These are phyloP conservation scores for Nymphaea colorata DNA, from an alignment of 164 flowering plant genomes.

Conservation along the genomic window DNA sequence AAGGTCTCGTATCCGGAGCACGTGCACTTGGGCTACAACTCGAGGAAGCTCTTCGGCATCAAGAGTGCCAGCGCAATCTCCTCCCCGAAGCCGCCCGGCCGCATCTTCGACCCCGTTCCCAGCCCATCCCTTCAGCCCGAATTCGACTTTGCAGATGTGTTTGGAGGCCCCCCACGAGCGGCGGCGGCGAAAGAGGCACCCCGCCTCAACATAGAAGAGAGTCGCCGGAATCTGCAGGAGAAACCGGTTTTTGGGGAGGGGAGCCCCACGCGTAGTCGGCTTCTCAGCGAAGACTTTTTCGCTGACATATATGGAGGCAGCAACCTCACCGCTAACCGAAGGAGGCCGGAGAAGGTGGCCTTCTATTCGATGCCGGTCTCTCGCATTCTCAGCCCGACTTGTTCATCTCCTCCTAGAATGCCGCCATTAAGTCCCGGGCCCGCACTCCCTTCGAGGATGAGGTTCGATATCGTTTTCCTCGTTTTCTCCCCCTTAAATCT, in stretches of 20 bases:
- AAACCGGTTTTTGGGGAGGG: conserved; percentile 81
- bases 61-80: conserved; percentile 2
- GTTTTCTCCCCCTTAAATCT: neutral
- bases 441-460: conserved; percentile 36
- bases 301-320: conserved; percentile 64
- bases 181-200: conserved; percentile 28
- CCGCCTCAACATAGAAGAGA: neutral
- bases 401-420: conserved; percentile 36
- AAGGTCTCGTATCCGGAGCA: no score
- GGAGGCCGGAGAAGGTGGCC: conserved; percentile 11
- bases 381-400: conserved; percentile 27
- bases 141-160: conserved; percentile 72
- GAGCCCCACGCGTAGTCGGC: conserved; percentile 15
- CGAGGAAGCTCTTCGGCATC: no score
- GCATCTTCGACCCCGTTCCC: neutral
- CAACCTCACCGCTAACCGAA: conserved; percentile 2
- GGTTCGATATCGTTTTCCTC: conserved; percentile 27
- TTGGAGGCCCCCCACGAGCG: conserved; percentile 90
- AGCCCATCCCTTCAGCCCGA: neutral
- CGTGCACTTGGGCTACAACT: no score
- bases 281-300: conserved; percentile 41
- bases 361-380: conserved; percentile 14
- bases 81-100: conserved; percentile 8
- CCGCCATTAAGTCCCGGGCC: conserved; percentile 19
- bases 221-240: conserved; percentile 16